phyloP scores from a whole-genome alignment of 495 filamentous ascomycete species.

The Talaromyces proteolyticus region DNA sequence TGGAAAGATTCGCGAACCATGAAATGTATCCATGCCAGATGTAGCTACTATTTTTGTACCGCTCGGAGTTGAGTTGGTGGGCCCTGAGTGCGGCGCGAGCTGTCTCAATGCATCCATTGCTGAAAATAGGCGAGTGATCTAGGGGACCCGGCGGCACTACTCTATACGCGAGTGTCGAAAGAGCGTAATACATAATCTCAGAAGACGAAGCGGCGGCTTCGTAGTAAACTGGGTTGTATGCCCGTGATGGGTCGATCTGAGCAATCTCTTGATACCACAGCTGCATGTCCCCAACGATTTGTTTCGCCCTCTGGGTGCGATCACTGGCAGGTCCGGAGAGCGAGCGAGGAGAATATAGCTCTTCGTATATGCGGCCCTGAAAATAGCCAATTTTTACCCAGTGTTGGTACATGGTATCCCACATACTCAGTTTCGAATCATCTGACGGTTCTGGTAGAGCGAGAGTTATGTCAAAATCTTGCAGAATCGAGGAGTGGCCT shows the following conservation, averaged over 20 bases:
- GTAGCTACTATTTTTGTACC: conserved; percentile 37
- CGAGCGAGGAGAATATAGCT: conserved; percentile 56
- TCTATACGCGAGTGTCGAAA: conserved; percentile 54
- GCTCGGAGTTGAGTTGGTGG: conserved; percentile 46
- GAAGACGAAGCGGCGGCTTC: conserved; percentile 37
- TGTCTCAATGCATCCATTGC: conserved; percentile 52
- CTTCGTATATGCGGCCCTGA: conserved; percentile 52
- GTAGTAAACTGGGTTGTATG: conserved; percentile 4
- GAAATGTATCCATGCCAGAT: conserved; percentile 54
- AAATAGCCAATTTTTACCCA: conserved; percentile 52
- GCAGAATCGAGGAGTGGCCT: conserved; percentile 54
- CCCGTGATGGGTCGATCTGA: conserved; percentile 3
- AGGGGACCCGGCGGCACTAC: conserved; percentile 43
- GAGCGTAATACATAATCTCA: conserved; percentile 7
- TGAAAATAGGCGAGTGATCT: conserved; percentile 42
- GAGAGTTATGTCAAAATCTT: conserved; percentile 60
- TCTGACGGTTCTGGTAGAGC: conserved; percentile 16
- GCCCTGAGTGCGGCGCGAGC: conserved; percentile 48
- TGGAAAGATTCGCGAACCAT: conserved; percentile 38
- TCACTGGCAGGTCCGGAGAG: conserved; percentile 41
- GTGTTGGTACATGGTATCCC: conserved; percentile 19
- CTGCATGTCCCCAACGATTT: conserved; percentile 28
- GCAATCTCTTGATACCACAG: conserved; percentile 5
- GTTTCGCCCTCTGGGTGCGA: conserved; percentile 27
- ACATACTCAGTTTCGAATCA: conserved; percentile 10